phyloP scores from a whole-genome alignment of 441 rosid genomes.

The Capsella rubella region DNA sequence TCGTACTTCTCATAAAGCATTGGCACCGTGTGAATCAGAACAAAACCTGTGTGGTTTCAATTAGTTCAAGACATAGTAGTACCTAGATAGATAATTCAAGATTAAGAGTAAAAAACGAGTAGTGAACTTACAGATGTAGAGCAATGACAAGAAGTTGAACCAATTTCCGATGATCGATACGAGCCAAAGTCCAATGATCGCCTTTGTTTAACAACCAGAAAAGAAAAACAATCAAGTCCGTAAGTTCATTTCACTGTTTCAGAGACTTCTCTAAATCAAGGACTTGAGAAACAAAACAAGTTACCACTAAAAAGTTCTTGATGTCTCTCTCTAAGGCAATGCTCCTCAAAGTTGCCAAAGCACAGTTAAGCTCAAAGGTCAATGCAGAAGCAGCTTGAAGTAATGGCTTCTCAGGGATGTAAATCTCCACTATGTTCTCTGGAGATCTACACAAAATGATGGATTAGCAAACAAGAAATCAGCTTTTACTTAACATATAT shows the following conservation, averaged over 20 bases:
- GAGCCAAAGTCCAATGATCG: constrained; percentile 66
- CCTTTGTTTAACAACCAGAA: constrained; percentile 47
- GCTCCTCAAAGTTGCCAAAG: constrained; percentile 56
- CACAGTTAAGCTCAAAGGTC: constrained; percentile 61
- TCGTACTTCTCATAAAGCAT: constrained; percentile 81
- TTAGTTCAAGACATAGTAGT: not conserved
- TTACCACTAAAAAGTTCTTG: constrained; percentile 73
- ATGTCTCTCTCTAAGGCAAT: constrained; percentile 76
- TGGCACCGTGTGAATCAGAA: constrained; percentile 72
- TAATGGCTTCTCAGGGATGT: constrained; percentile 75
- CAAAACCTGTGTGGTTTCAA: constrained; percentile 55
- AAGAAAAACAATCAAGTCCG: not conserved
- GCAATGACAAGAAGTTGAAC: constrained; percentile 85
- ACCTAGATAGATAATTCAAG: not conserved
- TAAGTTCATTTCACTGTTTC: not conserved
- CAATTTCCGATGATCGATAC: constrained; percentile 73
- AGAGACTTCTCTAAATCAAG: not conserved
- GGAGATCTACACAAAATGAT: constrained; percentile 51
- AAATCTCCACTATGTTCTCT: constrained; percentile 70
- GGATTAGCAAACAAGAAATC: constrained; percentile 8
- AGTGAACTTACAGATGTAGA: constrained; percentile 65
- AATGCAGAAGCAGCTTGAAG: constrained; percentile 67
- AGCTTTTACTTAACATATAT: too few species aligned
- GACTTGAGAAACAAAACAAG: not conserved
- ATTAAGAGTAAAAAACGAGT: constrained; percentile 8